Evolutionary conservation across 257 asterid genomes (phyloP).

Genomic region (Salvia splendens): DNA sequence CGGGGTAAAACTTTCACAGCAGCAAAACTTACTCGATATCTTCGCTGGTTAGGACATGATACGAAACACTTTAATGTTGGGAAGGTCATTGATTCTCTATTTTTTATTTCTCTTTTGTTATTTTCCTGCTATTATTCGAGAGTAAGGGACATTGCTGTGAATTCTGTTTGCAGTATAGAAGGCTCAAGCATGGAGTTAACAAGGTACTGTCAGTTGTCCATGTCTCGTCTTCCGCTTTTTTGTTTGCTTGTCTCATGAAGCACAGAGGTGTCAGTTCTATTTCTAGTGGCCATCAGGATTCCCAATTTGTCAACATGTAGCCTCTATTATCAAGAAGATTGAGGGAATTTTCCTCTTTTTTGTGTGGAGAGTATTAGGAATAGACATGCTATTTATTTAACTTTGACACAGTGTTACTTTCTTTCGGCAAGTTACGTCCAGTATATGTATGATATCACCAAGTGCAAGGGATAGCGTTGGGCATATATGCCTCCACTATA

Average conservation of each 20-base stretch:
- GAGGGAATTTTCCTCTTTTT: too few relatives aligned
- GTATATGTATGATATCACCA: too few relatives aligned
- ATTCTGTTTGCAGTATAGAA: conserved; percentile 73
- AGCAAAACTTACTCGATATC: conserved; percentile 97
- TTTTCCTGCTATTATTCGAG: conserved; percentile 25
- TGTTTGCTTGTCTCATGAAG: conserved; percentile 22
- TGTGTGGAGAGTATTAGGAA: too few relatives aligned
- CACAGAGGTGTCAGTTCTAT: background rate
- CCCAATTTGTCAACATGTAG: too few relatives aligned
- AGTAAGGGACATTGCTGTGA: conserved; percentile 26
- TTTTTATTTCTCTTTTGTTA: conserved; percentile 23
- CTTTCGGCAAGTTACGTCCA: too few relatives aligned
- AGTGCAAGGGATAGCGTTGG: too few relatives aligned
- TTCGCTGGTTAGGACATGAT: conserved; percentile 99
- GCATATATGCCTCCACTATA: too few relatives aligned
- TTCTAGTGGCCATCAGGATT: background rate
- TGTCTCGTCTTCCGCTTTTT: conserved; percentile 30
- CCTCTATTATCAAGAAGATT: too few relatives aligned
- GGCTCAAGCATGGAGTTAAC: conserved; percentile 94
- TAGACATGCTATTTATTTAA: too few relatives aligned
- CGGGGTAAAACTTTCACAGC: conserved; percentile 99
- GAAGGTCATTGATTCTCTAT: conserved; percentile 55
- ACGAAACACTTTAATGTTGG: conserved; percentile 99
- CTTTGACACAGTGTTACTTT: too few relatives aligned
- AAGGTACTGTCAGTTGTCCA: conserved; percentile 62